phyloP scores from a whole-genome alignment of 176 grass and related monocot species.

The Aegilops tauschii region DNA sequence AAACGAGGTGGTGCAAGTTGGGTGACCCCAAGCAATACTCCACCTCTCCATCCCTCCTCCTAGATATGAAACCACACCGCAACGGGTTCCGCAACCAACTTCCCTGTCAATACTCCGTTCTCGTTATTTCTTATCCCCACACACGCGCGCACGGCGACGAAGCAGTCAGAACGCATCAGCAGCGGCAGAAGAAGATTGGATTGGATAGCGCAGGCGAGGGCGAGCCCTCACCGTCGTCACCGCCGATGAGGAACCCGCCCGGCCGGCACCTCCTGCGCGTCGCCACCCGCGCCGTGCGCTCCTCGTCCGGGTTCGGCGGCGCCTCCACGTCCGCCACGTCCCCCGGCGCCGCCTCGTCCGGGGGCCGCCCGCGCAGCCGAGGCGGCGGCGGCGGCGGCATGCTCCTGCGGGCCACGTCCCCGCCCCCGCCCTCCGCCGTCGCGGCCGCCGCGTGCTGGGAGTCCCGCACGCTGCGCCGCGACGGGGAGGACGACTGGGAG shows the following conservation, averaged over 20 bases:
- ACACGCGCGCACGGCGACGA: background rate
- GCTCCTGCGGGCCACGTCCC: constrained; percentile 38
- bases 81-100: background rate
- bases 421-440: constrained; percentile 38
- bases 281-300: constrained; percentile 39
- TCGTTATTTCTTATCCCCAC: no score
- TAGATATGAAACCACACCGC: constrained; percentile 22
- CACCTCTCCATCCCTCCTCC: background rate
- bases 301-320: constrained; percentile 23
- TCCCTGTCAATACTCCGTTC: background rate
- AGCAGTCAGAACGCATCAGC: background rate
- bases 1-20: background rate
- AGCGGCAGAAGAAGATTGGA: background rate
- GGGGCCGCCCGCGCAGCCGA: constrained; percentile 24
- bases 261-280: constrained; percentile 57
- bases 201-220: constrained; percentile 22
- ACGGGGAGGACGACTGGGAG: constrained; percentile 60
- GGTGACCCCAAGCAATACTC: constrained; percentile 56
- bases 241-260: constrained; percentile 52
- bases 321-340: constrained; percentile 28
- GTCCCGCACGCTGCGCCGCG: constrained; percentile 28
- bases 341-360: constrained; percentile 26
- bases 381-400: background rate
- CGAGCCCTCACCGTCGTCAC: background rate
- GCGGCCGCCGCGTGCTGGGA: constrained; percentile 37